Base-by-base conservation (phyloP, 116 monocot genomes). In the Phalaenopsis hybrid region DNA sequence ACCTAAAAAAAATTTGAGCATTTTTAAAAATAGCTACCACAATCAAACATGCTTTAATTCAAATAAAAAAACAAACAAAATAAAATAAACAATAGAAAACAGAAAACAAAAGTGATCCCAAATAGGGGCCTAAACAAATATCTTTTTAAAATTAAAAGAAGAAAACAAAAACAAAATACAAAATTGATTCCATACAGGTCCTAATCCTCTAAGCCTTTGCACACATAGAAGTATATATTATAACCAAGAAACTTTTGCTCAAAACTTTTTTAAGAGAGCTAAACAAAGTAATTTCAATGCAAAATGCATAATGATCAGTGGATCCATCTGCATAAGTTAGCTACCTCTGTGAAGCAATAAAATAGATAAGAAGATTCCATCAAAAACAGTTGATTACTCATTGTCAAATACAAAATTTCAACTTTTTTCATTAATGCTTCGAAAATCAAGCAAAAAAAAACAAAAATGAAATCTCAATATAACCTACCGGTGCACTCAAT, bases 401-500 rank as follows among this genome's bases (percentile, higher is more conserved):
- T 75, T 43, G 75, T 44, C 6, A 75, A 75, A 17, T 7, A 75
- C 18, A 44, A 70, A 75, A 75, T 75, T 75, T 12, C 45, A 75
- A 45, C 43, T 45, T 45, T 5, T 17, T 44, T 75, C 18, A 44
- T 28, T 75, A 75, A 44, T 72, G 13, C 5, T 75, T 75, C 41
- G 4, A 51, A 6, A 11, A 51, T 3, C 9, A 75, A n/a, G 20
- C 2, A n/a, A 37, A 37, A 37, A 69, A 69, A 37, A 69, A 69
- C 2, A 70, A 37, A 21, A 50, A 28, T 4, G 4, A 50, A 25
- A 77, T 51, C 48, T 76, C 48, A 82, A 77, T 82, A 82, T 45
- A 82, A 49, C 75, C 82, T 82, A 44, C 82, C 76, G 17, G 76
- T 76, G 82, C 82, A 77, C 17, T 82, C 82, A 9, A 48, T 16